Conservation (phyloP, 2,329 filamentous ascomycete genomes). For the Phialocephala sp. region DNA sequence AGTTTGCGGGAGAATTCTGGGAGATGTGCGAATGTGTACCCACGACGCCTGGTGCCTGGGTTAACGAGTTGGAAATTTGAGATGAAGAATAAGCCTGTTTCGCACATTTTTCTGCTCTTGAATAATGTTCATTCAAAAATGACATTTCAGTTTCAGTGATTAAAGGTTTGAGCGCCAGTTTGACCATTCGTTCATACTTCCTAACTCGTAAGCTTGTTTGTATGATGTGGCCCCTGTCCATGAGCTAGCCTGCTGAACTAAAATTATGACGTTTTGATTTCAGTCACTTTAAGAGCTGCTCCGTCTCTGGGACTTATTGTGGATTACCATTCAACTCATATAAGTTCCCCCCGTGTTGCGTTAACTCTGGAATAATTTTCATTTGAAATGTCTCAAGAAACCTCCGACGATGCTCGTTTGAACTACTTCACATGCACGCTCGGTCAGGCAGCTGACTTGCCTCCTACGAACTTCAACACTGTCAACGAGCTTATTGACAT, state of each 20-base stretch:
- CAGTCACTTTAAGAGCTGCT: no score
- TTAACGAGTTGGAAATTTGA: no score
- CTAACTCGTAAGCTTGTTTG: no score
- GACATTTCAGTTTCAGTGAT: no score
- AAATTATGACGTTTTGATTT: slow-evolving; percentile 4
- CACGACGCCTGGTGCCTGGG: background rate
- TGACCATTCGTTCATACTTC: no score
- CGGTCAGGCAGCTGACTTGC: slow-evolving; percentile 53
- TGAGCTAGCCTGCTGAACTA: background rate
- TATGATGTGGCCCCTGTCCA: background rate
- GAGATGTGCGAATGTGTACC: background rate
- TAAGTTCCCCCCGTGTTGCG: background rate
- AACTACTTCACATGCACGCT: slow-evolving; percentile 66
- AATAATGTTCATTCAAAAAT: no score
- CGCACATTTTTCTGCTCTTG: no score
- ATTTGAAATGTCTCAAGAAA: background rate
- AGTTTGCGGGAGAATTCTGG: background rate
- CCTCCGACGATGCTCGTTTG: background rate
- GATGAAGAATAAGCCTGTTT: no score
- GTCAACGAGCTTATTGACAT: slow-evolving; percentile 57
- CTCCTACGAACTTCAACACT: slow-evolving; percentile 46
- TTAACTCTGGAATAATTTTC: background rate
- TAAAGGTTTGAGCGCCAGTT: no score
- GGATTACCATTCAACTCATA: background rate
- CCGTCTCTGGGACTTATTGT: background rate